Evolutionary conservation across 441 rosid species (phyloP).

Genomic region (Erodium chrysanthum): DNA sequence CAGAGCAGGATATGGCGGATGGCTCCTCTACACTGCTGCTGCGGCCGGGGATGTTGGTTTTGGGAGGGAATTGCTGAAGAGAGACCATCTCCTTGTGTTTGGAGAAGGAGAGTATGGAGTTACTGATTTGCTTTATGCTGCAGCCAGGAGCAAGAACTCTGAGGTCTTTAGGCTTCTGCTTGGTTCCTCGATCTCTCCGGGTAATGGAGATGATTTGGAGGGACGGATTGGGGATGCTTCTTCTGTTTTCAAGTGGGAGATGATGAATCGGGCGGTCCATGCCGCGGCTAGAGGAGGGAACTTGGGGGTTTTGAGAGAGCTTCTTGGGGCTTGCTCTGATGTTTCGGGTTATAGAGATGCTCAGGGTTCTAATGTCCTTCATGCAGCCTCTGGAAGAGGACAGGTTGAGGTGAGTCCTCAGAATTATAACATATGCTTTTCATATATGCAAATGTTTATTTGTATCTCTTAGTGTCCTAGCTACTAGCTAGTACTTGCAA

Average conservation of each 20-base stretch:
- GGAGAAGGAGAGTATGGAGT: constrained; percentile 97
- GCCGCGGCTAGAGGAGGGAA: constrained; percentile 88
- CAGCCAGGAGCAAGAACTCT: constrained; percentile 58
- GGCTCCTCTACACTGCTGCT: constrained; percentile 89
- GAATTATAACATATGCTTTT: neutral
- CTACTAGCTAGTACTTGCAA: neutral
- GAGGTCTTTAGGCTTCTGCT: constrained; percentile 52
- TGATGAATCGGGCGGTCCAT: constrained; percentile 78
- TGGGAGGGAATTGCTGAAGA: constrained; percentile 49
- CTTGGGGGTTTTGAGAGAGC: constrained; percentile 51
- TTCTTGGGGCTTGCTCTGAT: constrained; percentile 31
- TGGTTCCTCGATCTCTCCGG: constrained; percentile 34
- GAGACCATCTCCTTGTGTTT: constrained; percentile 77
- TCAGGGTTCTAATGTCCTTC: constrained; percentile 64
- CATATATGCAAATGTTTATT: neutral
- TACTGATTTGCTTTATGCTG: constrained; percentile 70
- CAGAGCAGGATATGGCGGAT: constrained; percentile 89
- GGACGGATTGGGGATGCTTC: constrained; percentile 14
- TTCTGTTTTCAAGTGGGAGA: constrained; percentile 47
- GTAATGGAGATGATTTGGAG: constrained; percentile 17
- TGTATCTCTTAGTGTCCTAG: neutral
- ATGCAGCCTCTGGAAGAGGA: constrained; percentile 77
- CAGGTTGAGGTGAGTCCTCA: constrained; percentile 49
- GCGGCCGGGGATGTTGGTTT: constrained; percentile 78
- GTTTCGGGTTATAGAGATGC: constrained; percentile 45